A percentile compares a stretch with the other conserved stretches of the same genome.
These are phyloP conservation scores for Prunella vulgaris DNA, from an alignment of 257 asterid species.

Conservation along the genomic window DNA sequence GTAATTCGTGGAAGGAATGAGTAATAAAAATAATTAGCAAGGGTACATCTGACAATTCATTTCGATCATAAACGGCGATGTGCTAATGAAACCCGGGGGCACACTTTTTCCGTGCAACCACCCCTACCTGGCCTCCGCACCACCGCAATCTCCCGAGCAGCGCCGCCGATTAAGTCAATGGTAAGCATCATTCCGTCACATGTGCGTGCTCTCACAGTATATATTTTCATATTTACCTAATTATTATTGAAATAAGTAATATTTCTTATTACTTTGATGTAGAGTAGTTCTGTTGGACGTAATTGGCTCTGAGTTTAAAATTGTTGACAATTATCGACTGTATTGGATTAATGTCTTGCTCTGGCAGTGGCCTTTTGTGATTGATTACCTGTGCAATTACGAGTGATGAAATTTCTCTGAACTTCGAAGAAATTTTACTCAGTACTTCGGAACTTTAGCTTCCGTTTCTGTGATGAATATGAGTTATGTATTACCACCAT, in stretches of 20 bases:
- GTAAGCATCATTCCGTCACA: conserved; percentile 17
- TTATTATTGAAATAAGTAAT: neutral
- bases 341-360: neutral
- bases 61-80: conserved; percentile 1
- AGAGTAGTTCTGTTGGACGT: conserved; percentile 12
- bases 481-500: conserved; percentile 1
- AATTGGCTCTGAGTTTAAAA: neutral
- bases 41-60: conserved; percentile 25
- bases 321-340: neutral
- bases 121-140: conserved; percentile 3
- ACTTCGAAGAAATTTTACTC: neutral
- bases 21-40: neutral
- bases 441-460: neutral
- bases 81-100: conserved; percentile 26
- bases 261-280: neutral
- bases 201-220: neutral
- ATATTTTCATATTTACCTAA: neutral
- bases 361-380: neutral
- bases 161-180: conserved; percentile 18
- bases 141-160: conserved; percentile 16
- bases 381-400: neutral
- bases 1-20: no score
- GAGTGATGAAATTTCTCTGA: neutral
- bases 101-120: conserved; percentile 27
- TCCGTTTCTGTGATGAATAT: neutral